These are phyloP conservation scores for Bassia scoparia DNA, from an alignment of 148 eudicot species.

Conservation along the genomic window DNA sequence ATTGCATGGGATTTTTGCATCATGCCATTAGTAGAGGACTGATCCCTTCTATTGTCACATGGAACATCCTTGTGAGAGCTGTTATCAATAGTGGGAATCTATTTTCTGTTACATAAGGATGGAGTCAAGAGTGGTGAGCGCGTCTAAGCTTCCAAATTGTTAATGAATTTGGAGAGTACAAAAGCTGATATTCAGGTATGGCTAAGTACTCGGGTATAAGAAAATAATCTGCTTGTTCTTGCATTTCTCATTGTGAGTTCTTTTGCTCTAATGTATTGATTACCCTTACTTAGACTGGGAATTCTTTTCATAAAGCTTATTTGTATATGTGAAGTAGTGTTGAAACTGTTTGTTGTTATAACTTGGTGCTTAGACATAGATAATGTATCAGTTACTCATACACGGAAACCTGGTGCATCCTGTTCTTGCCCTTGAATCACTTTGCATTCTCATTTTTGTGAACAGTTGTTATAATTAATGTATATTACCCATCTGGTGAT, in stretches of 20 bases:
- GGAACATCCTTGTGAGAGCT: conserved; percentile 88
- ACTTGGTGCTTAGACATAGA: too few relatives aligned
- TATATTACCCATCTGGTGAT: too few relatives aligned
- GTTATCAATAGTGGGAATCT: conserved; percentile 33
- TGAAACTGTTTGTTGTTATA: too few relatives aligned
- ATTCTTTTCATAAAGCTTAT: neutral
- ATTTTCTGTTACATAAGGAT: neutral
- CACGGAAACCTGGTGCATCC: too few relatives aligned
- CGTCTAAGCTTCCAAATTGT: conserved; percentile 3
- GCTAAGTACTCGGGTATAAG: neutral
- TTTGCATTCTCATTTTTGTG: too few relatives aligned
- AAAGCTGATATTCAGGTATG: neutral
- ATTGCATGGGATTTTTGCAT: conserved; percentile 51
- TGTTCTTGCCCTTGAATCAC: too few relatives aligned
- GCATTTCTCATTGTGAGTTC: neutral
- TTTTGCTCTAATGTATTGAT: neutral
- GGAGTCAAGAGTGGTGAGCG: neutral
- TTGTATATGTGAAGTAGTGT: neutral
- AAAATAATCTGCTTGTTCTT: neutral
- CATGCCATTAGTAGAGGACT: conserved; percentile 57
- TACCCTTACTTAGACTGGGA: neutral
- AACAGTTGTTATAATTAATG: too few relatives aligned
- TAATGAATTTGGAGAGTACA: neutral
- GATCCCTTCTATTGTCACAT: conserved; percentile 56
- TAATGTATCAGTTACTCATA: too few relatives aligned